phyloP scores from a whole-genome alignment of 148 eudicot genomes.

The Arbutus unedo region DNA sequence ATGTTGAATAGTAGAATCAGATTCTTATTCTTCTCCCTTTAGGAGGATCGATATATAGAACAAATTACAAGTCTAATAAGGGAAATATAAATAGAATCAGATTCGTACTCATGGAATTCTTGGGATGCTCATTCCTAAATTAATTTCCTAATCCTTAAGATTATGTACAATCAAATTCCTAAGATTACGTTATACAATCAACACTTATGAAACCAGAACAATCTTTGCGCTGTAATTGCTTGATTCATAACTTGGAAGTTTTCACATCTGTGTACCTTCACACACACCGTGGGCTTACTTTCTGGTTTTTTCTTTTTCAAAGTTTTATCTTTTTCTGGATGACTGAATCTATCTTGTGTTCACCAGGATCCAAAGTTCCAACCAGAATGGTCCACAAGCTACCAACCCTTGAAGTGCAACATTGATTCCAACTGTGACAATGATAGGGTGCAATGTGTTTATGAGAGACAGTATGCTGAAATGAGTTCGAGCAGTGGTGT shows the following conservation, averaged over 20 bases:
- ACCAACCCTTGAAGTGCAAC: slow-evolving; percentile 77
- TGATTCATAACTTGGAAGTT: slow-evolving; percentile 1
- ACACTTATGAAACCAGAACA: background rate
- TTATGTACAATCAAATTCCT: no score
- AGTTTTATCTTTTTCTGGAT: background rate
- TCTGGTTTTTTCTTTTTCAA: slow-evolving; percentile 1
- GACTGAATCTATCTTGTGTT: slow-evolving; percentile 1
- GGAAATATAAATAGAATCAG: no score
- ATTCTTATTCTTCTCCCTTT: no score
- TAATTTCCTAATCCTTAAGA: no score
- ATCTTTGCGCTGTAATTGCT: background rate
- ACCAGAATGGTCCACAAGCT: slow-evolving; percentile 70
- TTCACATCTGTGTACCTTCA: background rate
- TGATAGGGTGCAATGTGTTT: slow-evolving; percentile 51
- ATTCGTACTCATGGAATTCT: no score
- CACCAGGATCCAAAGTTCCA: slow-evolving; percentile 83
- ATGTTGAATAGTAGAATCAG: no score
- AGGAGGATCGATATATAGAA: no score
- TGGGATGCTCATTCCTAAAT: no score
- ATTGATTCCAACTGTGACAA: slow-evolving; percentile 71
- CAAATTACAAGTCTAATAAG: no score
- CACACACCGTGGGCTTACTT: background rate
- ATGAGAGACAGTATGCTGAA: slow-evolving; percentile 93
- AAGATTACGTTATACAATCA: no score
- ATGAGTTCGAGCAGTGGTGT: slow-evolving; percentile 98